A percentile compares a stretch with the other conserved stretches of the same genome.
These are phyloP conservation scores for Trichoderma oligosporum DNA, from an alignment of 2,329 filamentous ascomycete genomes.

Conservation along the genomic window DNA sequence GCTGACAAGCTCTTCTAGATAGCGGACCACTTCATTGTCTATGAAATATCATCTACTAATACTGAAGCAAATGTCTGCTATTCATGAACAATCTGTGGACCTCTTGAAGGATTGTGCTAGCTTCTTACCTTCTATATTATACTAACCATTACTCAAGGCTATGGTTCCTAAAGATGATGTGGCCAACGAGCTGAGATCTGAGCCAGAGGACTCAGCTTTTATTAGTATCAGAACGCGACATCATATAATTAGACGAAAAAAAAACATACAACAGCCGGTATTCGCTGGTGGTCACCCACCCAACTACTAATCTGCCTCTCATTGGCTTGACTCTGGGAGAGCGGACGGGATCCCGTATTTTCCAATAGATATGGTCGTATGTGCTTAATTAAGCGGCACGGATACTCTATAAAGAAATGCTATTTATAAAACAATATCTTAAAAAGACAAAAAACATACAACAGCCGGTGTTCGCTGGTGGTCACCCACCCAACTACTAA, in stretches of 20 bases:
- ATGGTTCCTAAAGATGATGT: constrained; percentile 1
- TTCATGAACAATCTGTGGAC: not conserved
- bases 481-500: no score
- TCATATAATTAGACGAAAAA: not conserved
- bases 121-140: not conserved
- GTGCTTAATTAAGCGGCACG: no score
- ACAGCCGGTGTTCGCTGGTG: no score
- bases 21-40: not conserved
- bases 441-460: no score
- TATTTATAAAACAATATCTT: no score
- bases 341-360: no score
- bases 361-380: no score
- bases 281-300: no score
- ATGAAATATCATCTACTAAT: not conserved
- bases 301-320: no score
- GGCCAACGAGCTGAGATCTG: not conserved
- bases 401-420: no score
- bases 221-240: not conserved
- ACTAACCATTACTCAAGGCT: not conserved
- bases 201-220: not conserved
- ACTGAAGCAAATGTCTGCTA: not conserved
- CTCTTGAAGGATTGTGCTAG: not conserved
- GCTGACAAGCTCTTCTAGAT: not conserved
- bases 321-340: no score
- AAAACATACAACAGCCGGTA: no score